These are phyloP conservation scores for Crithidia mellificae DNA, from an alignment of 208 protist genomes.

Conservation along the genomic window DNA sequence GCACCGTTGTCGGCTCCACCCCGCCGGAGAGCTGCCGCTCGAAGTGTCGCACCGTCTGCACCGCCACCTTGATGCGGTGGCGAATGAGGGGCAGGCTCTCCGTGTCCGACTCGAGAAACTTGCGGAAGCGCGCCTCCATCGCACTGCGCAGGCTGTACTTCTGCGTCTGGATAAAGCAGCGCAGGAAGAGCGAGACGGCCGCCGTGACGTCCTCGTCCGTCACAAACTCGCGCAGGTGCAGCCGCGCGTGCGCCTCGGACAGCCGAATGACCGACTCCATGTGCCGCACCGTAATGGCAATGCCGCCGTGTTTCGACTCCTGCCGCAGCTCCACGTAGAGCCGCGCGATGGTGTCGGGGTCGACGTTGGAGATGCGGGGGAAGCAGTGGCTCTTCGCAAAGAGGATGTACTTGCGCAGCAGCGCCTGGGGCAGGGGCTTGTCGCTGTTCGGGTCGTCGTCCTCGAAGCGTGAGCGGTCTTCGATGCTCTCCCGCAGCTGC, in stretches of 20 bases:
- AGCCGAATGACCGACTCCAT: slow-evolving; percentile 99
- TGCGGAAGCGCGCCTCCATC: slow-evolving; percentile 86
- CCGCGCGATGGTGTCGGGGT: slow-evolving; percentile 93
- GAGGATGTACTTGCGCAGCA: slow-evolving; percentile 98
- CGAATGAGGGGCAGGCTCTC: slow-evolving; percentile 88
- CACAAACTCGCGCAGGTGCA: slow-evolving; percentile 97
- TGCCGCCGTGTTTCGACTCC: slow-evolving; percentile 93
- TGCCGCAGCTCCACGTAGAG: slow-evolving; percentile 97
- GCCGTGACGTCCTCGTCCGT: slow-evolving; percentile 97
- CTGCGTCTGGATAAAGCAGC: slow-evolving; percentile 98
- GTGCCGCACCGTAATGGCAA: slow-evolving; percentile 98
- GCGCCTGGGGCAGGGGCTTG: slow-evolving; percentile 91
- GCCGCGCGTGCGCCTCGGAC: slow-evolving; percentile 96
- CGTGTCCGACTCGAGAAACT: slow-evolving; percentile 86
- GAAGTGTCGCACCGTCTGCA: slow-evolving; percentile 80
- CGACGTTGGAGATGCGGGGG: slow-evolving; percentile 92
- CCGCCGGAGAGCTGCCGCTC: slow-evolving; percentile 83
- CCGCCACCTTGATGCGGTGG: slow-evolving; percentile 81
- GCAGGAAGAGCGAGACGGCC: slow-evolving; percentile 97
- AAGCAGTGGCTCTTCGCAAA: slow-evolving; percentile 94
- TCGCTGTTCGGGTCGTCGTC: slow-evolving; percentile 85
- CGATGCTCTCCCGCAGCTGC: slow-evolving; percentile 47
- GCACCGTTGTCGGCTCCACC: slow-evolving; percentile 75
- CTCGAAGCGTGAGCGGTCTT: slow-evolving; percentile 47
- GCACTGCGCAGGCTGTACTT: slow-evolving; percentile 91